Evolutionary conservation across 495 filamentous ascomycete species (phyloP).

Genomic region (Xylaria bambusicola): DNA sequence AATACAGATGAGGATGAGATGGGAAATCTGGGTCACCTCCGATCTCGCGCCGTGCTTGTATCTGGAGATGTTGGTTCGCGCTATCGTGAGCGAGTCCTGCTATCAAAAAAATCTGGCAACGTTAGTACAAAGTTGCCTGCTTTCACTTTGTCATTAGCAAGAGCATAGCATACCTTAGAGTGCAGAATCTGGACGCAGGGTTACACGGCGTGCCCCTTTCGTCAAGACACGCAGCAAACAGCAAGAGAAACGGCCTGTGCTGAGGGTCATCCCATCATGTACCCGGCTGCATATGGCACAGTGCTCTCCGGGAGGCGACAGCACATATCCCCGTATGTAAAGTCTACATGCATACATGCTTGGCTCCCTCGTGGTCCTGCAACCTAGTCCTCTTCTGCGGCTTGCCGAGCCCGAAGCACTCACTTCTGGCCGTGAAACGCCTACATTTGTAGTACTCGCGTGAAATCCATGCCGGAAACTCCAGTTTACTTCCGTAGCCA

Average conservation of each 20-base stretch:
- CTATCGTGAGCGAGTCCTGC: too few species aligned
- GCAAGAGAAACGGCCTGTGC: not conserved
- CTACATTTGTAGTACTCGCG: not conserved
- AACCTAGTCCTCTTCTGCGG: not conserved
- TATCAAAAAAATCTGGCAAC: too few species aligned
- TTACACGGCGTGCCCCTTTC: not conserved
- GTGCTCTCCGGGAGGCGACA: not conserved
- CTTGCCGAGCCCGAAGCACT: not conserved
- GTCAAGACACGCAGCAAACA: not conserved
- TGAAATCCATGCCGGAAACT: not conserved
- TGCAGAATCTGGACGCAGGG: not conserved
- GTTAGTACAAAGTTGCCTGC: too few species aligned
- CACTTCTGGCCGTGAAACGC: not conserved
- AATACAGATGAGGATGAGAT: too few species aligned
- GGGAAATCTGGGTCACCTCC: too few species aligned
- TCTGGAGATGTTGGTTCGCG: too few species aligned
- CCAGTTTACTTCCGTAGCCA: not conserved
- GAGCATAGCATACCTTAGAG: not conserved
- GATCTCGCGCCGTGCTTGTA: too few species aligned
- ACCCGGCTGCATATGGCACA: not conserved
- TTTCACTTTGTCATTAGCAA: too few species aligned
- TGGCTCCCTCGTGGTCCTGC: not conserved
- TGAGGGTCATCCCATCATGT: not conserved
- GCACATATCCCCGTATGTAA: not conserved
- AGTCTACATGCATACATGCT: not conserved